Evolutionary conservation across 768 basidiomycete genomes (phyloP), one percentile per base, ranked within the genome.

Genomic region (Collybia sordida): DNA sequence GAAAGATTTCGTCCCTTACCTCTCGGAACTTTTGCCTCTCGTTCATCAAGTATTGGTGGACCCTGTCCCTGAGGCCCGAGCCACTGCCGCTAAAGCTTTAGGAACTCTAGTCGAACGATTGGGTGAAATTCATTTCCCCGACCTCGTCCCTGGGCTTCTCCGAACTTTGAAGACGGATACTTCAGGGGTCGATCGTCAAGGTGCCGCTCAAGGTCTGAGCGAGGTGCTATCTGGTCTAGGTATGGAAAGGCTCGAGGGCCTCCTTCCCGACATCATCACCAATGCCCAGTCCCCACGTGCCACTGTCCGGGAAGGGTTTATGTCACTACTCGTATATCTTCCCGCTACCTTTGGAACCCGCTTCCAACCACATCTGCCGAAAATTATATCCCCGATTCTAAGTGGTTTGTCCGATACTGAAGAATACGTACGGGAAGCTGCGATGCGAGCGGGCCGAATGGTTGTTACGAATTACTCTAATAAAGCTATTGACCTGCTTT

Each of bases 381-480:
- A 93, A 68, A 96, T 99, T 62, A 90, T 98, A 37, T 73, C 88
- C 8, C 96, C 96, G 0, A 96, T 99, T 55, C 77, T 98, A 27
- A 83, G 83, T 39, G 97, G 97, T 54, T 72, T 99, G 31, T 87
- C 96, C 0, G 96, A 98, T 61, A 75, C 84, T 6, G 95, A 97
- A 58, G 97, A 98, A 71, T 93, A 89, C 61, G 97, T 98, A 8
- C 80, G 96, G 21, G 95, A 98, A 55, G 95, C 96, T 9, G 94
- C 96, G 4, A 98, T 98, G 95, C 83, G 92, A 28, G 95, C 96
- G n/a, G 95, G 96, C 50, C 79, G 97, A 55, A 98, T 98, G 93
- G 88, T 98, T 56, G 90, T 99, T 56, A 87, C 85, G 51, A 97
- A 95, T 65, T 98, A 98, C 72, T 89, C 94, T 9, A 82, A 59